Evolutionary conservation across 2,329 filamentous ascomycete genomes (phyloP).

Genomic region (Emmonsia crescens): DNA sequence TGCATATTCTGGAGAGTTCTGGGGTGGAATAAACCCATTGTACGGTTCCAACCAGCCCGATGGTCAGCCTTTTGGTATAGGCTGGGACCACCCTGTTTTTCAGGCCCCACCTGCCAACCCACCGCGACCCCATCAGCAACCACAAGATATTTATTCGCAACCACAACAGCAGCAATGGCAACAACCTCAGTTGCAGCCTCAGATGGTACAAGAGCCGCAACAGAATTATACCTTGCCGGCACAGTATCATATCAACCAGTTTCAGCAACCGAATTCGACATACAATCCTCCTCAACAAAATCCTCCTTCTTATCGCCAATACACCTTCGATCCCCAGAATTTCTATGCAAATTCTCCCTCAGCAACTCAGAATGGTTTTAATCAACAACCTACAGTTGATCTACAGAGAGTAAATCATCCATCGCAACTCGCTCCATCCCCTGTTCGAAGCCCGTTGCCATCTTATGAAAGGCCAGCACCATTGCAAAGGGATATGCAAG

Average conservation of each 20-base stretch:
- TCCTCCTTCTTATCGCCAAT: slow-evolving; percentile 22
- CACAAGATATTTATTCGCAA: slow-evolving; percentile 17
- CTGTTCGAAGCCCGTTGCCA: background rate
- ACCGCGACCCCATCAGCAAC: slow-evolving; percentile 15
- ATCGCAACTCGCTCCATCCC: background rate
- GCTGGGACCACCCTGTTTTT: slow-evolving; percentile 29
- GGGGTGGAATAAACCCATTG: slow-evolving; percentile 26
- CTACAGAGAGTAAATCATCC: slow-evolving; percentile 7
- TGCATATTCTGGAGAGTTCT: slow-evolving; percentile 26
- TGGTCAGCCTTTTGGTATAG: slow-evolving; percentile 24
- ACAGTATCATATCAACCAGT: slow-evolving; percentile 21
- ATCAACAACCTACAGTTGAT: slow-evolving; percentile 4
- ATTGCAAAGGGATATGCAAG: slow-evolving; percentile 6
- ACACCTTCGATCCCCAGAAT: slow-evolving; percentile 20
- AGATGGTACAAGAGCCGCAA: background rate
- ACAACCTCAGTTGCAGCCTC: slow-evolving; percentile 11
- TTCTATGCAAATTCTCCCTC: slow-evolving; percentile 19
- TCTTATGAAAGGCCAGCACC: slow-evolving; percentile 5
- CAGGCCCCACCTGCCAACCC: slow-evolving; percentile 19
- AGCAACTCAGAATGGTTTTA: slow-evolving; percentile 1
- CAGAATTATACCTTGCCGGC: slow-evolving; percentile 20
- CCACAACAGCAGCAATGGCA: slow-evolving; percentile 17
- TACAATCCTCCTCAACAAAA: slow-evolving; percentile 8
- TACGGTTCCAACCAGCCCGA: slow-evolving; percentile 18
- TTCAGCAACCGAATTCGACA: background rate